These are phyloP conservation scores for Monilinia aucupariae DNA, from an alignment of 2,329 filamentous ascomycete genomes.

Conservation along the genomic window DNA sequence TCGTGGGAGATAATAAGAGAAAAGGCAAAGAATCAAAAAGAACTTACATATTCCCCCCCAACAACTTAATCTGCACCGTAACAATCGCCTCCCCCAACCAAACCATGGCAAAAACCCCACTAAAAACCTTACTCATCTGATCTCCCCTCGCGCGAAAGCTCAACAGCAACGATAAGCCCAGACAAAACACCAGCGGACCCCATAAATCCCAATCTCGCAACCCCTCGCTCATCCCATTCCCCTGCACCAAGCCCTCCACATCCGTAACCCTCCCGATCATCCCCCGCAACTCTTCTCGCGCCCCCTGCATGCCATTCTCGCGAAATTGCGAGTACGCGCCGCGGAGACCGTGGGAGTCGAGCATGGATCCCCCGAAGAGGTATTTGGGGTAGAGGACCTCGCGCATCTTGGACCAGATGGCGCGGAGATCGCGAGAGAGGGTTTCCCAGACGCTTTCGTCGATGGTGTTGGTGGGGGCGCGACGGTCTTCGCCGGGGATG, in stretches of 20 bases:
- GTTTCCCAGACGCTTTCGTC: slow-evolving; percentile 98
- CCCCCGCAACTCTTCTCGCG: slow-evolving; percentile 56
- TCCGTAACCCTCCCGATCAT: slow-evolving; percentile 59
- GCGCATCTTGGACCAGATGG: slow-evolving; percentile 96
- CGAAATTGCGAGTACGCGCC: slow-evolving; percentile 58
- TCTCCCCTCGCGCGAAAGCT: slow-evolving; percentile 73
- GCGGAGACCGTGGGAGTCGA: slow-evolving; percentile 52
- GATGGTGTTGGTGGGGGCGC: slow-evolving; percentile 85
- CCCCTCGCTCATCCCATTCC: slow-evolving; percentile 73
- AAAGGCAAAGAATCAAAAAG: too few species aligned
- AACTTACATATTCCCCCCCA: slow-evolving; percentile 94
- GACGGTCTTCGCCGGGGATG: slow-evolving; percentile 88
- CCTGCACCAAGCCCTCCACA: slow-evolving; percentile 52
- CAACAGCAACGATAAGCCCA: slow-evolving; percentile 80
- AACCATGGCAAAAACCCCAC: slow-evolving; percentile 91
- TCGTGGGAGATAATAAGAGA: too few species aligned
- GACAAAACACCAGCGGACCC: slow-evolving; percentile 92
- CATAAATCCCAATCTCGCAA: slow-evolving; percentile 96
- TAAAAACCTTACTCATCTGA: slow-evolving; percentile 87
- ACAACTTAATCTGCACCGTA: slow-evolving; percentile 93
- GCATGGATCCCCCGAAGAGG: slow-evolving; percentile 67
- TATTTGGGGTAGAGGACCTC: slow-evolving; percentile 97
- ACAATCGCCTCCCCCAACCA: slow-evolving; percentile 97
- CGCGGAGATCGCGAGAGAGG: slow-evolving; percentile 82
- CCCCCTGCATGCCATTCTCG: slow-evolving; percentile 52